A percentile compares a stretch with the other conserved stretches of the same genome.
phyloP scores from a whole-genome alignment of 148 eudicot genomes.

The Suaeda aralocaspica region DNA sequence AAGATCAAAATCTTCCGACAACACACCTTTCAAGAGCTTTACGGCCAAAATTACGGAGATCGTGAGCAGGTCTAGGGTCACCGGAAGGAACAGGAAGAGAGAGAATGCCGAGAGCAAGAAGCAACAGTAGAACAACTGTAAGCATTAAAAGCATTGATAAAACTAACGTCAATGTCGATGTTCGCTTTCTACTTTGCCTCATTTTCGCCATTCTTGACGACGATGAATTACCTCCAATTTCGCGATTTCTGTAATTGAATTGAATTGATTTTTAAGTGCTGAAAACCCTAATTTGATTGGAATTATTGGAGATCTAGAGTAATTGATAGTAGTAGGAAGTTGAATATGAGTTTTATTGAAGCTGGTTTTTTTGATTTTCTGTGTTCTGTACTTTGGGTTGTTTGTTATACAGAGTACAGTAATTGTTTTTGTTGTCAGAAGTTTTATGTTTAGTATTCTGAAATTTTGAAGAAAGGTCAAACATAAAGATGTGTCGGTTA shows the following conservation, averaged over 20 bases:
- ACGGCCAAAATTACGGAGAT: conserved; percentile 56
- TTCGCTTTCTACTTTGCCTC: conserved; percentile 46
- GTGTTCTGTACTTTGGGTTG: not conserved
- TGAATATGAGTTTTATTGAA: not conserved
- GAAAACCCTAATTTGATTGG: conserved; percentile 18
- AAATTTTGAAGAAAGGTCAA: not conserved
- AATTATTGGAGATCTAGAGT: conserved; percentile 1
- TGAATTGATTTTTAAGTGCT: not conserved
- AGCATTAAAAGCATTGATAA: conserved; percentile 70
- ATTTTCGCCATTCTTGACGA: conserved; percentile 44
- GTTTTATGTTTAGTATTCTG: no score
- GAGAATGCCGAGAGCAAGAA: conserved; percentile 82
- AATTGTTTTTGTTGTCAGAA: no score
- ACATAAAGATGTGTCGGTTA: conserved; percentile 1
- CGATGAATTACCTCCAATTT: not conserved
- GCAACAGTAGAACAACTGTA: conserved; percentile 54
- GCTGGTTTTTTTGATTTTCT: conserved; percentile 12
- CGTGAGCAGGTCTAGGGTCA: conserved; percentile 28
- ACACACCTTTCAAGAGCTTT: conserved; percentile 38
- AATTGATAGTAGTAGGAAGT: not conserved
- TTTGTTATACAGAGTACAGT: no score
- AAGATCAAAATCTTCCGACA: no score
- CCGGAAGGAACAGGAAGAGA: conserved; percentile 65
- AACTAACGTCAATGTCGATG: conserved; percentile 52
- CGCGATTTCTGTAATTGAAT: not conserved